Percentiles rank a stretch among this genome's conserved stretches.
Evolutionary conservation across 352 stramenopile species (phyloP).

Genomic region (Phytophthora constricta): DNA sequence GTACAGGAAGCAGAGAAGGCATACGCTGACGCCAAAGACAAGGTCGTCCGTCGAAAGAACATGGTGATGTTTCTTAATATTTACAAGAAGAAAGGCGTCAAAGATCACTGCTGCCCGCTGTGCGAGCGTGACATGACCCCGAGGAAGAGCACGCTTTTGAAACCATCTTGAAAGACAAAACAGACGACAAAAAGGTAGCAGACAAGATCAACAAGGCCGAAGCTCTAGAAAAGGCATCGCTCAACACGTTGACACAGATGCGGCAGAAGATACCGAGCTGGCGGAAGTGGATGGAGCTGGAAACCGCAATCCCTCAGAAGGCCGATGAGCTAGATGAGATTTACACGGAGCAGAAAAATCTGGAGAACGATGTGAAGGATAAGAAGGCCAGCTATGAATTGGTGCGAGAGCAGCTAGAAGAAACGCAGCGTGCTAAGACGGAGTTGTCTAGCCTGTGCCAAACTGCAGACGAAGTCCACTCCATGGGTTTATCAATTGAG

Average conservation of each 20-base stretch:
- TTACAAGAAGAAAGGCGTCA: conserved; percentile 86
- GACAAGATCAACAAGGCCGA: conserved; percentile 83
- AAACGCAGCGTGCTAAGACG: conserved; percentile 37
- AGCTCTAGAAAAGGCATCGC: conserved; percentile 45
- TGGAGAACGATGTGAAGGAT: conserved; percentile 65
- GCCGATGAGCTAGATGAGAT: conserved; percentile 56
- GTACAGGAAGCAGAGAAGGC: conserved; percentile 59
- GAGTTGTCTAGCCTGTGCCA: conserved; percentile 45
- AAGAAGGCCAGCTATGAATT: conserved; percentile 34
- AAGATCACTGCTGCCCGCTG: conserved; percentile 81
- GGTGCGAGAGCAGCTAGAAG: conserved; percentile 41
- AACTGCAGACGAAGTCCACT: conserved; percentile 42
- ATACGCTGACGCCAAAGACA: conserved; percentile 86
- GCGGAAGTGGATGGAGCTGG: conserved; percentile 65
- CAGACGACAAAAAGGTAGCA: conserved; percentile 72
- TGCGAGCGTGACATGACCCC: conserved; percentile 69
- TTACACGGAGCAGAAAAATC: conserved; percentile 46
- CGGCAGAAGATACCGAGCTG: conserved; percentile 71
- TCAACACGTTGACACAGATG: conserved; percentile 65
- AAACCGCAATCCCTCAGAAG: conserved; percentile 53
- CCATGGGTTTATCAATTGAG: conserved; percentile 32
- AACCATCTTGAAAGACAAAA: conserved; percentile 74
- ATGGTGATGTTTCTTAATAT: conserved; percentile 84
- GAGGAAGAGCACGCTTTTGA: conserved; percentile 69
- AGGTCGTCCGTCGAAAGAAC: conserved; percentile 79